Evolutionary conservation across 177 flowering plant genomes (phyloP), one percentile per base, ranked within the genome.

Genomic region (Vitis hybrid): DNA sequence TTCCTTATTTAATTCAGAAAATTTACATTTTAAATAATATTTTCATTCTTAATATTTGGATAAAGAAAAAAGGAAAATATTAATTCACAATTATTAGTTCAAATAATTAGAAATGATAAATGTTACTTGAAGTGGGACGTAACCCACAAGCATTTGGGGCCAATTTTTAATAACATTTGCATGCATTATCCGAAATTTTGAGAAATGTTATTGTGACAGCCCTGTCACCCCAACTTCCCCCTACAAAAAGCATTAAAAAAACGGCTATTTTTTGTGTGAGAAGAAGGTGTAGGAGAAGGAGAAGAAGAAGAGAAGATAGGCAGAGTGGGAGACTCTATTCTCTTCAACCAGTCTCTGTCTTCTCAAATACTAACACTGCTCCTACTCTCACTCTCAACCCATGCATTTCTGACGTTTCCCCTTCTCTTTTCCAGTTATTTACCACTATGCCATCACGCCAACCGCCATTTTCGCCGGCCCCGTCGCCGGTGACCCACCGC

Each of bases 381-480:
- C 63, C 51, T 23, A 59, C 9, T 34, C 56, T 11, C 45, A 34
- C 64, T 32, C 15, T 14, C 69, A 52, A 11, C 62, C 18, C 62
- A 18, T 39, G 8, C 10, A 8, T 59, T 23, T 11, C 4, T 23
- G 26, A 14, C 26, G 23, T 30, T 30, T 30, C 30, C 69, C 66
- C 66, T 45, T 50, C 59, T 3, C 6, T 49, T 63, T 62, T 45
- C 21, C 11, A 13, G 1, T 18, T 58, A 69, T 74, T 72, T 66
- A 72, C 78, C 48, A 69, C 21, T 64, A 88, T 88, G 92, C 87
- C 92, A 61, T 89, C 89, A 45, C 85, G 82, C 17, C 80, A 55
- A 73, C 79, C 7, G 70, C 73, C 1, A 51, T 78, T 3, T 54
- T 72, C 60, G 68, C 76, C 26, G 76, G 56, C 34, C 13, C 81